A percentile compares a stretch with the other conserved stretches of the same genome.
These are phyloP conservation scores for Puccinellia tenuiflora DNA, from an alignment of 176 grass and related monocot species.

Conservation along the genomic window DNA sequence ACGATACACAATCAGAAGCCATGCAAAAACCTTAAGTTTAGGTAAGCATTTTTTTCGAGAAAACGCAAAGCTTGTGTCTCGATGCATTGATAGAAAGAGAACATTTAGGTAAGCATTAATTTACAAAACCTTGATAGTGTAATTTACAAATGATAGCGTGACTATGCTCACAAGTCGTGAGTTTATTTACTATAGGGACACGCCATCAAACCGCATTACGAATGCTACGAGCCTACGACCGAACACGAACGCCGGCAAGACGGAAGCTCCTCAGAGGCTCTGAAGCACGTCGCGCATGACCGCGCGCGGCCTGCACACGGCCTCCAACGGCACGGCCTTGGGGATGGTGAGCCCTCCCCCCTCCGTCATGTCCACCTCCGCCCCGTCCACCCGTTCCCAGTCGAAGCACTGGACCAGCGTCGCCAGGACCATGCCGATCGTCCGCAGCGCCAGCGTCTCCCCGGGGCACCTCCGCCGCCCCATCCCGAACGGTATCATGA, in stretches of 20 bases:
- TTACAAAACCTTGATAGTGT: no score
- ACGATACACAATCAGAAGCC: no score
- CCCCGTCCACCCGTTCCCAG: slow-evolving; percentile 31
- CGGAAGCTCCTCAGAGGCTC: not conserved
- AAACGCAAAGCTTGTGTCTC: no score
- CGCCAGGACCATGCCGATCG: slow-evolving; percentile 28
- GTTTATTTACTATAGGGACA: not conserved
- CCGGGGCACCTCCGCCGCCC: slow-evolving; percentile 64
- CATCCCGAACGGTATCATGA: slow-evolving; percentile 63
- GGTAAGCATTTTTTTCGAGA: no score
- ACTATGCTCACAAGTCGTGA: not conserved
- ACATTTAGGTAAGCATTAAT: no score
- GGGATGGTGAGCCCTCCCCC: slow-evolving; percentile 27
- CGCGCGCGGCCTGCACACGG: slow-evolving; percentile 27
- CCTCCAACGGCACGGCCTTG: slow-evolving; percentile 36
- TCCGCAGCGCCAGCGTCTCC: slow-evolving; percentile 47
- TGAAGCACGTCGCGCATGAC: slow-evolving; percentile 27
- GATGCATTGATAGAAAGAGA: no score
- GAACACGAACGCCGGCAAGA: not conserved
- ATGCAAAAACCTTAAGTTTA: no score
- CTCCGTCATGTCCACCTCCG: slow-evolving; percentile 50
- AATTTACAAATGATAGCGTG: not conserved
- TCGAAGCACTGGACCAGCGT: slow-evolving; percentile 71
- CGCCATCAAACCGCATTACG: not conserved
- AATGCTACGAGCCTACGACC: not conserved